phyloP scores from a whole-genome alignment of 768 basidiomycete species.

The Filobasidium wieringae region DNA sequence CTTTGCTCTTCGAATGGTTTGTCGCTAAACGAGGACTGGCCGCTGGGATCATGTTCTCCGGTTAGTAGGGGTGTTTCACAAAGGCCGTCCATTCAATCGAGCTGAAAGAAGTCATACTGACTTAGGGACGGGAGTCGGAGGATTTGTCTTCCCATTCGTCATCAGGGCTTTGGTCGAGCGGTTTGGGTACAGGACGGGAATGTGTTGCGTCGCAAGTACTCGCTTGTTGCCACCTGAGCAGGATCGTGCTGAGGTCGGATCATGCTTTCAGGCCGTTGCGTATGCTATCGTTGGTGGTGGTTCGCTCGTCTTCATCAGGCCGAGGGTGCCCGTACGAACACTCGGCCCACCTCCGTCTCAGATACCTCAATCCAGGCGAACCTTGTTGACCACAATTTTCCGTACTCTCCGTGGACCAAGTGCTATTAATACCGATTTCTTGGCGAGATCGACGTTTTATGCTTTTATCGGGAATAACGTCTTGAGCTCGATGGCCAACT shows the following conservation, averaged over 20 bases:
- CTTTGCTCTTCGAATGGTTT: conserved; percentile 35
- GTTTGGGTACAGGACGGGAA: conserved; percentile 30
- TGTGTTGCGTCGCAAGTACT: conserved; percentile 22
- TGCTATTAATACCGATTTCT: conserved; percentile 2
- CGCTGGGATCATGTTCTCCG: conserved; percentile 29
- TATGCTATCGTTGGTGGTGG: conserved; percentile 17
- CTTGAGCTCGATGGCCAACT: conserved; percentile 27
- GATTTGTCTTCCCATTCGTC: conserved; percentile 30
- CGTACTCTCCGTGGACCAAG: not conserved
- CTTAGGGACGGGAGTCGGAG: conserved; percentile 17
- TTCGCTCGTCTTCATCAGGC: conserved; percentile 22
- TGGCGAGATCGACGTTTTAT: conserved; percentile 15
- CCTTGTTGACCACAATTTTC: too few relatives aligned
- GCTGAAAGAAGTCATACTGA: not conserved
- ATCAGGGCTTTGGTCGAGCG: conserved; percentile 21
- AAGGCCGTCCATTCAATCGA: not conserved
- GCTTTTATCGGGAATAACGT: conserved; percentile 20
- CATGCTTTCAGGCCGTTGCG: conserved; percentile 15
- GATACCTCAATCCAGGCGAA: too few relatives aligned
- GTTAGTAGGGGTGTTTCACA: conserved; percentile 14
- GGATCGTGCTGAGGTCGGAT: not conserved
- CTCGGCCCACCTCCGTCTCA: not conserved
- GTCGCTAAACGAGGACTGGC: conserved; percentile 25
- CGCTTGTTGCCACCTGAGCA: not conserved
- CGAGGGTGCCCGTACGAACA: conserved; percentile 20